These are phyloP conservation scores for Sporothrix mexicana DNA, from an alignment of 2,329 filamentous ascomycete species.

Conservation along the genomic window DNA sequence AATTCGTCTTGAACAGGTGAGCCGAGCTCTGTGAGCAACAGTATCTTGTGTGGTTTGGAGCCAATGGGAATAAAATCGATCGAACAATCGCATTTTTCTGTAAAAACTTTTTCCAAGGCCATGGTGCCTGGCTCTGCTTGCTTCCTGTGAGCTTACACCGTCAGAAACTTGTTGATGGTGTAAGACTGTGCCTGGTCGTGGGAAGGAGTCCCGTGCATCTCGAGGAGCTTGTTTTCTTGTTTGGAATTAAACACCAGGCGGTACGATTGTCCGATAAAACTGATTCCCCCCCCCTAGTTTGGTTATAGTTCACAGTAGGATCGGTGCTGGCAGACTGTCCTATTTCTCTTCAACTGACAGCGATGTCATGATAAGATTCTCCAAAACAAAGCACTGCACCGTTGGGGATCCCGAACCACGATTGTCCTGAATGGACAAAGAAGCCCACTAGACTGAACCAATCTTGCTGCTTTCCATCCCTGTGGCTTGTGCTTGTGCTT, in stretches of 20 bases:
- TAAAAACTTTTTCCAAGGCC: too few relatives aligned
- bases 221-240: background rate
- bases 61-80: background rate
- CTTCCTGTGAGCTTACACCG: background rate
- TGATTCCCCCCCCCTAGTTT: background rate
- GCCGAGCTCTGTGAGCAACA: background rate
- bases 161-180: background rate
- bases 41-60: background rate
- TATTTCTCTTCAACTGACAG: too few relatives aligned
- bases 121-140: background rate
- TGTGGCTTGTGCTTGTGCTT: background rate
- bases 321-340: background rate
- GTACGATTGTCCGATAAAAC: background rate
- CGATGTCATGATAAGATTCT: too few relatives aligned
- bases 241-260: background rate
- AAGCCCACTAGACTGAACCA: background rate
- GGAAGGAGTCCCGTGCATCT: background rate
- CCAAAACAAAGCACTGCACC: too few relatives aligned
- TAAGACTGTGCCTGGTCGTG: background rate
- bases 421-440: background rate
- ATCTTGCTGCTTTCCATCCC: slow-evolving; percentile 2
- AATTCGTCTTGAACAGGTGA: slow-evolving; percentile 1
- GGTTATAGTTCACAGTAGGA: background rate
- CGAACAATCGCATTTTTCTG: too few relatives aligned
- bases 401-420: background rate